phyloP scores from a whole-genome alignment of 352 stramenopile species.

The Phytophthora melonis region DNA sequence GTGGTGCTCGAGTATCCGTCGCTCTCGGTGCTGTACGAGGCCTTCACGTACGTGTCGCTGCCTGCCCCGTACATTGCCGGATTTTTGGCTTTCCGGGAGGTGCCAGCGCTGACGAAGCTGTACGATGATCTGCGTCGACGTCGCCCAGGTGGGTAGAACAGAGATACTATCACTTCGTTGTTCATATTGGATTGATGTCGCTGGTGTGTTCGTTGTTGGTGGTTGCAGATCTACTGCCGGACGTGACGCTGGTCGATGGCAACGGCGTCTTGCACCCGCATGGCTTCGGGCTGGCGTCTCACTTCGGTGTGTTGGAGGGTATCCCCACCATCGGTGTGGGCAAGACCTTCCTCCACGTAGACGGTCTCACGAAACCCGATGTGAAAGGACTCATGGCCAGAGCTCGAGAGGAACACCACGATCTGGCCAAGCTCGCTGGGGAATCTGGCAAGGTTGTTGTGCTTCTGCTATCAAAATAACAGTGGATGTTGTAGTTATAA shows the following conservation, averaged over 20 bases:
- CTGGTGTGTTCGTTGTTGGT: not conserved
- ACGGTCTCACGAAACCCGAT: slow-evolving; percentile 82
- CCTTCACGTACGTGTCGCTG: slow-evolving; percentile 86
- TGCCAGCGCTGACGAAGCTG: slow-evolving; percentile 74
- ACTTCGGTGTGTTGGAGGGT: slow-evolving; percentile 91
- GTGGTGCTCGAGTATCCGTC: slow-evolving; percentile 81
- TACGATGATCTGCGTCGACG: slow-evolving; percentile 65
- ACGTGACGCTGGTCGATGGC: slow-evolving; percentile 94
- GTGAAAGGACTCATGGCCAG: slow-evolving; percentile 65
- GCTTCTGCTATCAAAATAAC: slow-evolving; percentile 1
- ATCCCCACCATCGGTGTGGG: slow-evolving; percentile 93
- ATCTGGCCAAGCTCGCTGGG: slow-evolving; percentile 60
- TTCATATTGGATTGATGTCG: not conserved
- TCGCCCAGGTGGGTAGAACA: slow-evolving; percentile 49
- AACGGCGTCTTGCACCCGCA: slow-evolving; percentile 90
- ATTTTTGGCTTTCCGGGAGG: slow-evolving; percentile 86
- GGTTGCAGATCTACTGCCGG: slow-evolving; percentile 65
- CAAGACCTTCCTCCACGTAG: slow-evolving; percentile 92
- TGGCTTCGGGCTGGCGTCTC: slow-evolving; percentile 93
- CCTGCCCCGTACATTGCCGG: slow-evolving; percentile 82
- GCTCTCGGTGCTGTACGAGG: slow-evolving; percentile 76
- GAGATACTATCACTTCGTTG: not conserved
- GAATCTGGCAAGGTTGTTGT: slow-evolving; percentile 61
- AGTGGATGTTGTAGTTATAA: not conserved
- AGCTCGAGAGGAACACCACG: slow-evolving; percentile 41